Conservation (phyloP, 352 stramenopile genomes). For the Globisporangium viniferum region DNA sequence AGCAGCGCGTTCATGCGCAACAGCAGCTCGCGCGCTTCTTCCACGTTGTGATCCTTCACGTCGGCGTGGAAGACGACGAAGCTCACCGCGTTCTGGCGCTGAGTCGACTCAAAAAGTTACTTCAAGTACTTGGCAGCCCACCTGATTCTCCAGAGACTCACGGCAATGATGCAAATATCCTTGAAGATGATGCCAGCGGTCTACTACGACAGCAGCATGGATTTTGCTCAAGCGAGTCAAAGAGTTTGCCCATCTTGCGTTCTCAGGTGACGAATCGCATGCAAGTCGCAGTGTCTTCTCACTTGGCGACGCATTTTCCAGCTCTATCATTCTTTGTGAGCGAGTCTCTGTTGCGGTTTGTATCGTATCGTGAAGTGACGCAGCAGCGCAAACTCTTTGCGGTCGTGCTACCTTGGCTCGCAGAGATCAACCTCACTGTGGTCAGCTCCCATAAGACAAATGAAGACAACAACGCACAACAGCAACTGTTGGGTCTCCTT, state of each 20-base stretch:
- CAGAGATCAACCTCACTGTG: constrained; percentile 28
- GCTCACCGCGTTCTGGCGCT: constrained; percentile 31
- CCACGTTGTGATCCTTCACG: constrained; percentile 45
- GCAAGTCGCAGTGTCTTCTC: constrained; percentile 28
- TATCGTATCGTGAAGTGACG: constrained; percentile 27
- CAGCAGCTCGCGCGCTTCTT: constrained; percentile 39
- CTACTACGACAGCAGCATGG: constrained; percentile 1
- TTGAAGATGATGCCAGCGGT: not conserved
- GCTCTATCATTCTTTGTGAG: constrained; percentile 31
- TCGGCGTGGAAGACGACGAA: constrained; percentile 39
- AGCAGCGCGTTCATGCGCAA: not conserved
- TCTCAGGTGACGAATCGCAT: constrained; percentile 27
- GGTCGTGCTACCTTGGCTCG: constrained; percentile 51
- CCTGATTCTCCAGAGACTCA: not conserved
- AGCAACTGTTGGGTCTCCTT: constrained; percentile 39
- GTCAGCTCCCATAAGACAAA: not conserved
- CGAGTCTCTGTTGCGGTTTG: constrained; percentile 39
- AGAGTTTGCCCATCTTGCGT: constrained; percentile 16
- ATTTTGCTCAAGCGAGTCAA: not conserved
- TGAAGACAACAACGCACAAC: constrained; percentile 11
- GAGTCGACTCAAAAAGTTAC: constrained; percentile 18
- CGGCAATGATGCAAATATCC: not conserved
- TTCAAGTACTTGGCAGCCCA: constrained; percentile 9
- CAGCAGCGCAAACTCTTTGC: constrained; percentile 56
- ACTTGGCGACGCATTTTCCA: constrained; percentile 33